Evolutionary conservation across 2,329 filamentous ascomycete genomes (phyloP), one percentile per base, ranked within the genome.

Genomic region (Blastomyces emzantsi): DNA sequence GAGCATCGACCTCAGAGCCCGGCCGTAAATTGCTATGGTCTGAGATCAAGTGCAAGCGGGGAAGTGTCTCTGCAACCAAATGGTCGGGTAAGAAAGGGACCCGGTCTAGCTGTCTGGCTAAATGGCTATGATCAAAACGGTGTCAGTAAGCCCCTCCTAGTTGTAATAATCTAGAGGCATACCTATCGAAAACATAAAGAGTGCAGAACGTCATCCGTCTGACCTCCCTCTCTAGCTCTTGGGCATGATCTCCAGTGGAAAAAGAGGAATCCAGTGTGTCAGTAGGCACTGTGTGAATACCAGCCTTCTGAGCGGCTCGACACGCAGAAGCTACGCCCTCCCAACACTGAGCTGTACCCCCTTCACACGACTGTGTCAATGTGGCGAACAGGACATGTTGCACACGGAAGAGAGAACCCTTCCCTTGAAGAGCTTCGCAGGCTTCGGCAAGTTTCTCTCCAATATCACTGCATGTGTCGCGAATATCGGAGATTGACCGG

Each of bases 341-440:
- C 60, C 60, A 54, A n/a, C 56, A 54, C 25, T 36, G 9, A 54
- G 52, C 33, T 51, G 60, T 62, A 19, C 33, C 49, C n/a, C 60
- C 60, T 47, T 62, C 60, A n/a, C 43, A 51, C 15, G 43, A 54
- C 19, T 7, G 45, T 4, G 22, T 54, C 17, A 62, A 36, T 8
- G 25, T 28, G 4, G 45, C 51, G 8, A 62, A 54, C 9, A 54
- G 19, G 19, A 36, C 11, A n/a, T 52, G 30, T 33, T 39, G 45
- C 28, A 62, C 60, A 54, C 28, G 52, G 15, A 55, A 30, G 6
- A 55, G 52, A 11, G 52, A 55, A 17, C 28, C 52, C n/a, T 55
- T 55, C 25, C 28, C 4, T 17, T 55, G 28, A 55, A 55, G 28
- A 8, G 28, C 19, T 19, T 30, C 15, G 30, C 52, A 55, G 52